Evolutionary conservation across 2,329 filamentous ascomycete species (phyloP).

Genomic region (Alternaria dauci): DNA sequence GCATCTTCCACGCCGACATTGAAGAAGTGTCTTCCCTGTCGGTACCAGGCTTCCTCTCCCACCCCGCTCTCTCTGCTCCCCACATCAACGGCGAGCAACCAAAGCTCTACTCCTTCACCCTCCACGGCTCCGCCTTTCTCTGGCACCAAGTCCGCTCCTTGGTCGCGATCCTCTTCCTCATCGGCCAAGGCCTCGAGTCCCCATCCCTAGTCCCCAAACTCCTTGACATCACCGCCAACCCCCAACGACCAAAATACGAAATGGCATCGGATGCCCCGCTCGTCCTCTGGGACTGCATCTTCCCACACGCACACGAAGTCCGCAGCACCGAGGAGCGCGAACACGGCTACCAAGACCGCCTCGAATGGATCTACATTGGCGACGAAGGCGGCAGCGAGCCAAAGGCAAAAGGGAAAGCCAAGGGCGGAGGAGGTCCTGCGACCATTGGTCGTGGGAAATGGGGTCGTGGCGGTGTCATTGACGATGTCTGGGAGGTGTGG

Average conservation of each 20-base stretch:
- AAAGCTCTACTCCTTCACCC: conserved; percentile 85
- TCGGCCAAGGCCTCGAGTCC: conserved; percentile 85
- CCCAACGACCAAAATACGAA: conserved; percentile 82
- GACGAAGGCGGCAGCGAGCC: conserved; percentile 67
- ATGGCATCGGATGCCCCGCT: conserved; percentile 91
- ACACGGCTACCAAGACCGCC: conserved; percentile 62
- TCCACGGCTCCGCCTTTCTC: conserved; percentile 90
- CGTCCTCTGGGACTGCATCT: conserved; percentile 95
- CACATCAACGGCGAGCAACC: conserved; percentile 33
- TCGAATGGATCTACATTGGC: conserved; percentile 82
- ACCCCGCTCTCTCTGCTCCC: conserved; percentile 33
- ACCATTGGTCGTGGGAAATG: conserved; percentile 42
- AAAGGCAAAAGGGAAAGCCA: conserved; percentile 26
- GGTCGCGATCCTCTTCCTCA: conserved; percentile 88
- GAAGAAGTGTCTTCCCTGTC: conserved; percentile 55
- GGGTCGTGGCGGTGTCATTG: conserved; percentile 47
- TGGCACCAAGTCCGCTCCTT: conserved; percentile 99
- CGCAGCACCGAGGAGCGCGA: conserved; percentile 52
- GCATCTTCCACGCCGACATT: conserved; percentile 82
- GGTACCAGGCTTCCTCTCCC: conserved; percentile 38
- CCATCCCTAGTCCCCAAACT: conserved; percentile 77
- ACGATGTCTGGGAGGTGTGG: conserved; percentile 83
- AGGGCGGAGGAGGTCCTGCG: conserved; percentile 19
- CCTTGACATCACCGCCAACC: conserved; percentile 74
- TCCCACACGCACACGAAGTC: conserved; percentile 63